Conservation (phyloP, 331 rosid genomes). For the Saraca asoca region DNA sequence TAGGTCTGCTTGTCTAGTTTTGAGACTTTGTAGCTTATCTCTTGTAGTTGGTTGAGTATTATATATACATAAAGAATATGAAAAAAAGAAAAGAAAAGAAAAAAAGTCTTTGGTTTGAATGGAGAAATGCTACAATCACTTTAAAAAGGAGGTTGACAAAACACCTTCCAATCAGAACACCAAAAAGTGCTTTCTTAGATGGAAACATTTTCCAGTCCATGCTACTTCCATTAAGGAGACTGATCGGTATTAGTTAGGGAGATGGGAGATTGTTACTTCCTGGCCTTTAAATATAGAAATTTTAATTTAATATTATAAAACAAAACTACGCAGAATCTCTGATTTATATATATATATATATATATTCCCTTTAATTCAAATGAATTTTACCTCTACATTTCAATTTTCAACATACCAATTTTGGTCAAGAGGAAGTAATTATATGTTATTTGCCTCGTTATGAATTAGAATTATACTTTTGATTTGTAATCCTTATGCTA, state of each 20-base stretch:
- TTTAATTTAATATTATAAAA: too few species aligned
- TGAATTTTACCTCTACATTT: background rate
- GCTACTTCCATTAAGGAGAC: conserved; percentile 54
- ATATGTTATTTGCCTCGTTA: too few species aligned
- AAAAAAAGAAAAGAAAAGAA: background rate
- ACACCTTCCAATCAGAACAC: conserved; percentile 57
- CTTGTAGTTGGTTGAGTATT: conserved; percentile 36
- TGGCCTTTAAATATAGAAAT: conserved; percentile 13
- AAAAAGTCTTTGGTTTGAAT: conserved; percentile 70
- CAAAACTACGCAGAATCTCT: too few species aligned
- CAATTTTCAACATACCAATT: background rate
- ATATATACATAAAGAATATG: conserved; percentile 37
- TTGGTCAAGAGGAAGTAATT: too few species aligned
- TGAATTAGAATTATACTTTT: too few species aligned
- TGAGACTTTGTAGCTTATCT: conserved; percentile 48
- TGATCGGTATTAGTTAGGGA: conserved; percentile 44
- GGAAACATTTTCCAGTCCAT: conserved; percentile 53
- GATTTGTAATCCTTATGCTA: too few species aligned
- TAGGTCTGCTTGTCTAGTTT: conserved; percentile 24
- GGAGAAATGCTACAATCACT: conserved; percentile 48
- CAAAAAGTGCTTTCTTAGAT: conserved; percentile 62
- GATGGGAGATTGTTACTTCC: conserved; percentile 30
- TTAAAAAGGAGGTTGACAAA: conserved; percentile 69
- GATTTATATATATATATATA: too few species aligned
- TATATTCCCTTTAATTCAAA: background rate